Conservation (phyloP, 139 green algal species). For the Micromonas pusilla region DNA sequence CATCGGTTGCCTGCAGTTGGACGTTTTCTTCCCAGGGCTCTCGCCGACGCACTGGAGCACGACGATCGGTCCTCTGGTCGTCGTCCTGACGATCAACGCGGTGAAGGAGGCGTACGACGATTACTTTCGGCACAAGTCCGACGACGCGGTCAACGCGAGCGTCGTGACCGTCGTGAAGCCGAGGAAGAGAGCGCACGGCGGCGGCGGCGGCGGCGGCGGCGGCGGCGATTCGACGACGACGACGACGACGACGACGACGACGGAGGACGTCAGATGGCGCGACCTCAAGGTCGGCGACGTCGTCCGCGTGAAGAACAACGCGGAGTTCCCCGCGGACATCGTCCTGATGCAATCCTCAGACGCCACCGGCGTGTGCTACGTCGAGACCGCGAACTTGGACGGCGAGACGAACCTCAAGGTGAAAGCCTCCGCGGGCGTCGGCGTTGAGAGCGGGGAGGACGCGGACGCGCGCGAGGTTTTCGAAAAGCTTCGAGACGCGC, state of each 20-base stretch:
- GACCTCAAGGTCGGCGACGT: slow-evolving; percentile 70
- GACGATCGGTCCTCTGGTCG: slow-evolving; percentile 59
- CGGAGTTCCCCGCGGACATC: slow-evolving; percentile 71
- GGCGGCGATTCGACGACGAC: no score
- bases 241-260: not conserved
- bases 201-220: no score
- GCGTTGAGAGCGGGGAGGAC: no score
- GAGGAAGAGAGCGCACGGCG: no score
- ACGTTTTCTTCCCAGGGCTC: slow-evolving; percentile 54
- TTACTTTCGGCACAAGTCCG: slow-evolving; percentile 46
- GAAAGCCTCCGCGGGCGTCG: slow-evolving; percentile 43
- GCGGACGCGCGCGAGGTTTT: not conserved
- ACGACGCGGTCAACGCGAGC: slow-evolving; percentile 40
- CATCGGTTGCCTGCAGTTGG: slow-evolving; percentile 40
- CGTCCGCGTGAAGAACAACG: slow-evolving; percentile 49
- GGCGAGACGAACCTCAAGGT: slow-evolving; percentile 95
- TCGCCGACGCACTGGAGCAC: slow-evolving; percentile 66
- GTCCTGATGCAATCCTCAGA: slow-evolving; percentile 62
- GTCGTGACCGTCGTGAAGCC: no score
- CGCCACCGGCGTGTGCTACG: slow-evolving; percentile 62
- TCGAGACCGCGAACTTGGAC: slow-evolving; percentile 90
- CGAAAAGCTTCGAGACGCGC: not conserved
- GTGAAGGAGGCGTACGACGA: slow-evolving; percentile 73
- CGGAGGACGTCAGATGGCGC: slow-evolving; percentile 41
- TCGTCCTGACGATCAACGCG: slow-evolving; percentile 74